Percentiles rank a stretch among this genome's conserved stretches.
Evolutionary conservation across 805 yeast species (phyloP).

Genomic region (Candida incommunis): DNA sequence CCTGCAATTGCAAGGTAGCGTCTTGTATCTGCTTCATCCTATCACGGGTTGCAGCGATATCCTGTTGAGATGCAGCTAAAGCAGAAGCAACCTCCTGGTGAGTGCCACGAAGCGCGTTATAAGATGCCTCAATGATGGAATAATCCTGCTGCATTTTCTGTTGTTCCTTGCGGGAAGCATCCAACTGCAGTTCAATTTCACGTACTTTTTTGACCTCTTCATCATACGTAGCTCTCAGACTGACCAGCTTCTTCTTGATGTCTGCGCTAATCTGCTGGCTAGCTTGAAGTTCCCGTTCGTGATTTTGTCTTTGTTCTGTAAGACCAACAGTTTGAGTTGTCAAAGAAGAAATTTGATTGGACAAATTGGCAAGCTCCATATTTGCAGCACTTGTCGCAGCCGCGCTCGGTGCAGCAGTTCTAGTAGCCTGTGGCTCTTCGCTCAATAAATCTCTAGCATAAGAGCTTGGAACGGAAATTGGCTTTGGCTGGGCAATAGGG

Average conservation of each 20-base stretch:
- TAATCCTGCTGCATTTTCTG: conserved; percentile 59
- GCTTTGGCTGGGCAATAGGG: conserved; percentile 31
- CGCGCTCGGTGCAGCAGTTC: conserved; percentile 66
- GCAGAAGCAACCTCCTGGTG: conserved; percentile 45
- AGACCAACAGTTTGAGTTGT: conserved; percentile 59
- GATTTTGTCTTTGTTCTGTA: conserved; percentile 55
- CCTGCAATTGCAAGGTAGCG: conserved; percentile 45
- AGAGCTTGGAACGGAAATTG: conserved; percentile 17
- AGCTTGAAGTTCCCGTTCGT: conserved; percentile 64
- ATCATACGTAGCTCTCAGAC: conserved; percentile 58
- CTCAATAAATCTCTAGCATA: conserved; percentile 33
- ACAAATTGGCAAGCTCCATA: conserved; percentile 67
- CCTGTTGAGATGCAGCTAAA: conserved; percentile 54
- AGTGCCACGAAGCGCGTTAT: conserved; percentile 53
- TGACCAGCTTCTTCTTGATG: conserved; percentile 55
- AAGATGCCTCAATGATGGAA: conserved; percentile 63
- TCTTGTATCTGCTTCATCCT: conserved; percentile 52
- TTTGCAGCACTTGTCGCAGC: conserved; percentile 20
- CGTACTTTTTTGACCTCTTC: conserved; percentile 64
- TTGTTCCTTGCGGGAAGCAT: conserved; percentile 48
- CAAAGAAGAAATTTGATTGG: conserved; percentile 71
- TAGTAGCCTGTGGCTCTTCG: conserved; percentile 42
- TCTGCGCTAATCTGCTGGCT: conserved; percentile 54
- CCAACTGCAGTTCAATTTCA: conserved; percentile 50
- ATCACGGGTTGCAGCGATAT: conserved; percentile 53